Evolutionary conservation across 805 yeast species (phyloP).

Genomic region (Nakazawaea wyomingensis): DNA sequence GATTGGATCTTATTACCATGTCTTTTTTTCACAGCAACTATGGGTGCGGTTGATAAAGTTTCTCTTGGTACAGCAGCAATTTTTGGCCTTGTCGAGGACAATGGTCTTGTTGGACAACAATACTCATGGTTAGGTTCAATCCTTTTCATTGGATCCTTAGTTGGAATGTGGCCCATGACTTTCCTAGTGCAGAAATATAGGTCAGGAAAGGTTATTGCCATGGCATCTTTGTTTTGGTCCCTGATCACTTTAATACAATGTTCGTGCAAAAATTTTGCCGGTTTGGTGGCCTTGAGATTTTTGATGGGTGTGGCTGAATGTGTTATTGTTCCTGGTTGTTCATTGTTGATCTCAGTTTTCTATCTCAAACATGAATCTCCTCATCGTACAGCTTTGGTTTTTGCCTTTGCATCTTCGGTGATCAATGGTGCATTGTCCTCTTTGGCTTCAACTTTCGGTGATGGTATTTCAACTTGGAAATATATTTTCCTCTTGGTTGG

Average conservation of each 20-base stretch:
- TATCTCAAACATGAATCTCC: slow-evolving; percentile 50
- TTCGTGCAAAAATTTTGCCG: slow-evolving; percentile 34
- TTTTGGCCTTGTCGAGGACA: slow-evolving; percentile 29
- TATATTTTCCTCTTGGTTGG: slow-evolving; percentile 12
- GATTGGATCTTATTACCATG: slow-evolving; percentile 33
- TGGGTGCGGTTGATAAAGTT: slow-evolving; percentile 25
- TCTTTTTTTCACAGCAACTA: slow-evolving; percentile 29
- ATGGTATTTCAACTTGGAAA: no score
- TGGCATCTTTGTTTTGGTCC: slow-evolving; percentile 38
- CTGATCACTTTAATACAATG: slow-evolving; percentile 35
- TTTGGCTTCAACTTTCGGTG: no score
- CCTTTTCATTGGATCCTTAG: slow-evolving; percentile 10
- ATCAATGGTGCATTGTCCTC: slow-evolving; percentile 11
- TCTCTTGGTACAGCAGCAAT: slow-evolving; percentile 21
- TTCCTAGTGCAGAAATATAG: slow-evolving; percentile 15
- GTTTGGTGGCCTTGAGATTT: slow-evolving; percentile 34
- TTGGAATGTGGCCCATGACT: slow-evolving; percentile 6
- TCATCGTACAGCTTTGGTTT: slow-evolving; percentile 31
- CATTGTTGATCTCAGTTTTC: slow-evolving; percentile 51
- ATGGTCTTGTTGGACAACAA: slow-evolving; percentile 23
- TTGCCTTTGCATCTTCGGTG: no score
- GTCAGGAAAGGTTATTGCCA: slow-evolving; percentile 17
- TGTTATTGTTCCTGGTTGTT: slow-evolving; percentile 5
- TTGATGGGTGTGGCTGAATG: slow-evolving; percentile 14
- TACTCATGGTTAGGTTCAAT: slow-evolving; percentile 19